These are phyloP conservation scores for Arabidopsis lyrata DNA, from an alignment of 441 rosid genomes.

Conservation along the genomic window DNA sequence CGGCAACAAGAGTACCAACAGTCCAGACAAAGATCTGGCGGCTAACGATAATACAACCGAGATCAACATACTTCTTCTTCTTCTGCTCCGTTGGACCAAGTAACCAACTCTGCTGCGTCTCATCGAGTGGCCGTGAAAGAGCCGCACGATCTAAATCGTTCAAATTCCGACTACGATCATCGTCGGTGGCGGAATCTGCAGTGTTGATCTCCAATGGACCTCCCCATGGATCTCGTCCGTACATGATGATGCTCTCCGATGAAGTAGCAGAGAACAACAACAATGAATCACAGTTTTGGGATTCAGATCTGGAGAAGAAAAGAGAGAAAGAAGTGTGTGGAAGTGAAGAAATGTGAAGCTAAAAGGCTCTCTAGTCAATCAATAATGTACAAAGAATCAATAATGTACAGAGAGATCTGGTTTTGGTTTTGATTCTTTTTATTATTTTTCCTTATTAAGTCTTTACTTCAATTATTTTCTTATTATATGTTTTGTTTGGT, in stretches of 20 bases:
- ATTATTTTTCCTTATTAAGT: background rate
- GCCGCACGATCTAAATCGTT: conserved; percentile 86
- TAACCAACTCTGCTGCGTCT: conserved; percentile 98
- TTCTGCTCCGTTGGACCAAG: conserved; percentile 83
- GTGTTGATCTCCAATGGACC: conserved; percentile 94
- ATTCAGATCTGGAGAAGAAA: conserved; percentile 30
- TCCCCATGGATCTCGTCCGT: conserved; percentile 99
- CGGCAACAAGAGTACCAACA: conserved; percentile 53
- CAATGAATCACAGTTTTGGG: conserved; percentile 4
- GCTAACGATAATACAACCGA: conserved; percentile 91
- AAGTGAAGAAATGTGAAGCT: conserved; percentile 31
- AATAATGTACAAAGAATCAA: conserved; percentile 19
- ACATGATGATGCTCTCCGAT: conserved; percentile 56
- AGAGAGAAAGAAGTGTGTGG: conserved; percentile 27
- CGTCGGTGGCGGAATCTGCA: conserved; percentile 97
- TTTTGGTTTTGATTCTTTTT: background rate
- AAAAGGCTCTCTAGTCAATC: conserved; percentile 11
- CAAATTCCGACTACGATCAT: conserved; percentile 88
- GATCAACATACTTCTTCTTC: conserved; percentile 95
- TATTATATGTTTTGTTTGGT: conserved; percentile 20
- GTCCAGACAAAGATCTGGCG: conserved; percentile 97
- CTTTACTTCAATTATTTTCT: conserved; percentile 35
- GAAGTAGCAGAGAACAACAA: background rate
- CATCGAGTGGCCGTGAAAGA: conserved; percentile 78
- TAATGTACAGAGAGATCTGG: conserved; percentile 1